These are phyloP conservation scores for Penicillium sp. DNA, from an alignment of 2,329 filamentous ascomycete genomes.

Conservation along the genomic window DNA sequence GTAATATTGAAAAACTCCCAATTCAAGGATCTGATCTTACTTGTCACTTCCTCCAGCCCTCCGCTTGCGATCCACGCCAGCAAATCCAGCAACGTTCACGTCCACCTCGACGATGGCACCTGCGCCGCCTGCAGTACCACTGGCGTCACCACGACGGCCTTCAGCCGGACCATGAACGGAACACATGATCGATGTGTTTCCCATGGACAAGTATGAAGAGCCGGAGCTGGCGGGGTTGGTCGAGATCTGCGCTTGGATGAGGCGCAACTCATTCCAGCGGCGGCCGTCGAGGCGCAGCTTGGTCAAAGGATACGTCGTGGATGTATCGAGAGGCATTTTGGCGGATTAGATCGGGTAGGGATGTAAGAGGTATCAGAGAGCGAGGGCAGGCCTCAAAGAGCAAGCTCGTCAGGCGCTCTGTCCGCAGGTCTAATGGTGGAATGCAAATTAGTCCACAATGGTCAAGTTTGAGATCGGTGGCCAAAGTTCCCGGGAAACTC, in stretches of 20 bases:
- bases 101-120: conserved; percentile 77
- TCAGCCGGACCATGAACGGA: conserved; percentile 87
- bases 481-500: not conserved
- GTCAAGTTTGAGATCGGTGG: not conserved
- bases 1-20: not conserved
- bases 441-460: conserved; percentile 7
- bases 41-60: conserved; percentile 74
- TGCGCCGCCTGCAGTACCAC: conserved; percentile 52
- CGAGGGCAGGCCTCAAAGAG: conserved; percentile 6
- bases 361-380: not conserved
- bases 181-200: conserved; percentile 96
- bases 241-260: conserved; percentile 84
- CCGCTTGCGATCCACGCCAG: conserved; percentile 82
- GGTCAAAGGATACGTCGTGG: conserved; percentile 85
- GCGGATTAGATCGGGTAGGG: conserved; percentile 2
- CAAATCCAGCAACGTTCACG: conserved; percentile 86
- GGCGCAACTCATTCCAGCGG: conserved; percentile 95
- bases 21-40: conserved; percentile 52
- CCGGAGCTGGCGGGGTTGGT: conserved; percentile 93
- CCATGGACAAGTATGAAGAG: conserved; percentile 92
- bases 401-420: conserved; percentile 16
- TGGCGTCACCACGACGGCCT: conserved; percentile 58
- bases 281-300: conserved; percentile 82
- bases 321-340: conserved; percentile 91
- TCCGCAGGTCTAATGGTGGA: conserved; percentile 9